phyloP scores from a whole-genome alignment of 2,329 filamentous ascomycete species.

The Sclerotinia subarctica region DNA sequence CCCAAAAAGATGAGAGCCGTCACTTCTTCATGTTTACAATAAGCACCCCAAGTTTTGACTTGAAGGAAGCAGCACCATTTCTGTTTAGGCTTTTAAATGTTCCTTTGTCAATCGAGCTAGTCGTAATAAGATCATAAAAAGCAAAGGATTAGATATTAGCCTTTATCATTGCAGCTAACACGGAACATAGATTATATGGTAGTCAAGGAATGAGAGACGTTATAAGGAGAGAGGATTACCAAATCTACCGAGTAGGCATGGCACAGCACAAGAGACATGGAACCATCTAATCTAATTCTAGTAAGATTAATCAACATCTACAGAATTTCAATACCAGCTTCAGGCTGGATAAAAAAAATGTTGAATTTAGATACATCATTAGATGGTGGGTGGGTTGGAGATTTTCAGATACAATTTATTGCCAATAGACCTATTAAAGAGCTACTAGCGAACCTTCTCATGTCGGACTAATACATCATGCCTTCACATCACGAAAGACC shows the following conservation, averaged over 20 bases:
- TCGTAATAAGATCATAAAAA: background rate
- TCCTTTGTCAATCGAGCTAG: background rate
- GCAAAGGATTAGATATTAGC: background rate
- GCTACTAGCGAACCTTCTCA: fast-evolving
- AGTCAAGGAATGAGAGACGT: background rate
- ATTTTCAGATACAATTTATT: background rate
- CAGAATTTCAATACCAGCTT: too few relatives aligned
- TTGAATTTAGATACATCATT: background rate
- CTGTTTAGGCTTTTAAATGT: background rate
- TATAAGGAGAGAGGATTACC: background rate
- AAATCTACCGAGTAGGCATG: too few relatives aligned
- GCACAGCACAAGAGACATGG: background rate
- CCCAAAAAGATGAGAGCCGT: too few relatives aligned
- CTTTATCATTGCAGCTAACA: fast-evolving
- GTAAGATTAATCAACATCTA: background rate
- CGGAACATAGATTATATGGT: background rate
- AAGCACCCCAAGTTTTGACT: background rate
- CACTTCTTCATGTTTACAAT: background rate
- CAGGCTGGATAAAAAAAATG: background rate
- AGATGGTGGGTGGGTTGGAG: background rate
- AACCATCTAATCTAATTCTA: too few relatives aligned
- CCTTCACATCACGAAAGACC: fast-evolving
- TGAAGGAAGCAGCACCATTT: background rate
- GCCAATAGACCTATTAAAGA: background rate
- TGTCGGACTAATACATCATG: background rate